Conservation (phyloP, 83 land plant species). For the Picea abies region DNA sequence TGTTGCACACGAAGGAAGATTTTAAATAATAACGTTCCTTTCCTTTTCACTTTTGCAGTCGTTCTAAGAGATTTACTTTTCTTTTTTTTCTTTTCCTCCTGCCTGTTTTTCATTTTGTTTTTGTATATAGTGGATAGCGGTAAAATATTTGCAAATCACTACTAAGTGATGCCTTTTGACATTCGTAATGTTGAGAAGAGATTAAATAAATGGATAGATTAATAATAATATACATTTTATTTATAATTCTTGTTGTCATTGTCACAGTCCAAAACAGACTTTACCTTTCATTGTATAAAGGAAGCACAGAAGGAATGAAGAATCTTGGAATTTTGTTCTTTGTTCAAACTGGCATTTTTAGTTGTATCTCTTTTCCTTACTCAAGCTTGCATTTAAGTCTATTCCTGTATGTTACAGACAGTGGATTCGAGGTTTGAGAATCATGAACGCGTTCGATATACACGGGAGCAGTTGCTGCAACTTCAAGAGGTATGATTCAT, state of each 20-base stretch:
- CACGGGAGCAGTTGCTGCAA: slow-evolving; percentile 55
- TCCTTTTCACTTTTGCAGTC: background rate
- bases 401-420: slow-evolving; percentile 24
- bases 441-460: slow-evolving; percentile 50
- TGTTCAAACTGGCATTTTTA: background rate
- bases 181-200: background rate
- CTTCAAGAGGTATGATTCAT: slow-evolving; percentile 48
- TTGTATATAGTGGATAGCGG: no score
- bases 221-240: no score
- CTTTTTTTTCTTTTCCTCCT: background rate
- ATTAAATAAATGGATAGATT: background rate
- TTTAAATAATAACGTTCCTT: background rate
- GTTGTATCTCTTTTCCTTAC: background rate
- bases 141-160: no score
- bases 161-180: no score
- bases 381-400: background rate
- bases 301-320: background rate
- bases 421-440: slow-evolving; percentile 58
- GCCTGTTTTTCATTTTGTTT: no score
- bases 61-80: background rate
- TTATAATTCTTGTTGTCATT: background rate
- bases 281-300: background rate
- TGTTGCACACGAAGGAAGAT: background rate
- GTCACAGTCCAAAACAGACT: background rate
- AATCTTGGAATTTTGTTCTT: background rate